Evolutionary conservation across 2,329 filamentous ascomycete genomes (phyloP).

Genomic region (Xylaria arbuscula): DNA sequence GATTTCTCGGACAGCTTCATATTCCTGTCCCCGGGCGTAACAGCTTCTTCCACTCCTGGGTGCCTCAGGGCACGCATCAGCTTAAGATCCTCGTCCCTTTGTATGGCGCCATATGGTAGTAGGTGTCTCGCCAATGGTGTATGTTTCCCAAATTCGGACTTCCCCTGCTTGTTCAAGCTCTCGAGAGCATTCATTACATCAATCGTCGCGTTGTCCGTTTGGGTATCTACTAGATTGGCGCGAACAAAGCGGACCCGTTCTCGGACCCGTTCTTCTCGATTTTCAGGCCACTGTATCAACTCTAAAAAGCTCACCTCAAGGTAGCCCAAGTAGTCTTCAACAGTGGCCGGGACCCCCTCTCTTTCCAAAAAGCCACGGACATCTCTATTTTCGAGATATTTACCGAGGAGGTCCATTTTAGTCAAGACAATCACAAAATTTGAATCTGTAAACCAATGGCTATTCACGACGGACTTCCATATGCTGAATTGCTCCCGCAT

Average conservation of each 20-base stretch:
- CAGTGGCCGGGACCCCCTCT: not conserved
- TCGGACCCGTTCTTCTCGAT: constrained; percentile 5
- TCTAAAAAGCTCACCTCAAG: constrained; percentile 1
- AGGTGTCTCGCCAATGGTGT: no score
- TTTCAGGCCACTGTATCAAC: not conserved
- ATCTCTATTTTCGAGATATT: not conserved
- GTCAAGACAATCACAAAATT: constrained; percentile 32
- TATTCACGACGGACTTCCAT: constrained; percentile 8
- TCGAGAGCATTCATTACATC: constrained; percentile 17
- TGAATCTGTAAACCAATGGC: not conserved
- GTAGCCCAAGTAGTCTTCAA: not conserved
- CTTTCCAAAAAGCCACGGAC: not conserved
- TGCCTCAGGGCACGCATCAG: no score
- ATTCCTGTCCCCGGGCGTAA: no score
- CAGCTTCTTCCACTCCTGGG: no score
- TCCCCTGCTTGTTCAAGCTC: no score
- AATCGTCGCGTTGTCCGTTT: constrained; percentile 13
- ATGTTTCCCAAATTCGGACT: no score
- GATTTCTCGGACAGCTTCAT: no score
- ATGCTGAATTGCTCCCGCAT: constrained; percentile 22
- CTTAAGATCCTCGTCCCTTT: no score
- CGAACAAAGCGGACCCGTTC: no score
- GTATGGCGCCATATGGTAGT: no score
- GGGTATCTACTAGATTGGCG: constrained; percentile 24
- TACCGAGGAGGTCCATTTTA: constrained; percentile 30